Percentiles rank a stretch among this genome's conserved stretches.
Evolutionary conservation across 1,139 yeast species (phyloP).

Genomic region (Hemisphaericaspora lyxosophila): DNA sequence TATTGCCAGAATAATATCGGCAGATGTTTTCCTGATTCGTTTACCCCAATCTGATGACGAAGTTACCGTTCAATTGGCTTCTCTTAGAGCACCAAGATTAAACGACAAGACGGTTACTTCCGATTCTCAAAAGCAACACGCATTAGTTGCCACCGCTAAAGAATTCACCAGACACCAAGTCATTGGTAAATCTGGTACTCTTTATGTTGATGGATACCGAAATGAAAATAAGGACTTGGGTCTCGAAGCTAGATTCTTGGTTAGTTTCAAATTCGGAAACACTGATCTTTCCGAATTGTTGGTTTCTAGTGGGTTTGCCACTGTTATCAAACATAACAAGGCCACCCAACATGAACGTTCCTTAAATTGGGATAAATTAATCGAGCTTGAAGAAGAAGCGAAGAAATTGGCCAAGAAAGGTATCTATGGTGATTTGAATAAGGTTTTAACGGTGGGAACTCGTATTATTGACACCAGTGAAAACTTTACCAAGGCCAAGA

Average conservation of each 20-base stretch:
- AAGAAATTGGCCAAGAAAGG: conserved; percentile 55
- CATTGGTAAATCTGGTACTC: conserved; percentile 67
- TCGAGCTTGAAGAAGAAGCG: conserved; percentile 69
- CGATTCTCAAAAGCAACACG: conserved; percentile 35
- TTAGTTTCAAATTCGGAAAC: conserved; percentile 49
- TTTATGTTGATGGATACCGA: conserved; percentile 65
- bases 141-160: conserved; percentile 62
- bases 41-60: conserved; percentile 49
- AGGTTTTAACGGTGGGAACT: conserved; percentile 50
- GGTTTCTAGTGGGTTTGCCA: conserved; percentile 67
- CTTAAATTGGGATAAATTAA: conserved; percentile 71
- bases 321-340: conserved; percentile 77
- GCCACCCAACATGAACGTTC: conserved; percentile 70
- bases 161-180: conserved; percentile 69
- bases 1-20: conserved; percentile 60
- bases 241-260: conserved; percentile 66
- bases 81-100: conserved; percentile 70
- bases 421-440: conserved; percentile 51
- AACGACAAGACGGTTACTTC: conserved; percentile 55
- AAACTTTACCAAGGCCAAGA: conserved; percentile 66
- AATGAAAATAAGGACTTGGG: conserved; percentile 57
- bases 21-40: conserved; percentile 64
- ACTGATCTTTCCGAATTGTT: conserved; percentile 64
- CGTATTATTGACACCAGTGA: conserved; percentile 82
- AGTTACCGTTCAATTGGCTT: conserved; percentile 68